These are phyloP conservation scores for Mycosphaerelloides madeirae DNA, from an alignment of 2,329 filamentous ascomycete species.

Conservation along the genomic window DNA sequence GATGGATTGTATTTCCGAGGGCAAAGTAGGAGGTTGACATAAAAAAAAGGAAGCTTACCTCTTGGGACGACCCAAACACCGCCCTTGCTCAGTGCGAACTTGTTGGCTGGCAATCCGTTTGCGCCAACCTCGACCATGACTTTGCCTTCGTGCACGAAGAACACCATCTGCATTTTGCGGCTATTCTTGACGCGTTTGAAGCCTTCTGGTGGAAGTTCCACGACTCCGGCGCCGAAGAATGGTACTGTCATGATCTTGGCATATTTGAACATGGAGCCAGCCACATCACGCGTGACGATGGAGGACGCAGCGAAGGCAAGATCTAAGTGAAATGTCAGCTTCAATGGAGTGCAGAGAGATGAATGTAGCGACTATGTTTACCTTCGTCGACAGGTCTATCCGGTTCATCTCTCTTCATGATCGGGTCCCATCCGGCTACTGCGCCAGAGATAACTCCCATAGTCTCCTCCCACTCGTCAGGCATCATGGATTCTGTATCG, in stretches of 20 bases:
- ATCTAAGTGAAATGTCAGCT: conserved; percentile 39
- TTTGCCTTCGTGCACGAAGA: conserved; percentile 81
- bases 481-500: conserved; percentile 51
- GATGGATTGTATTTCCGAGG: conserved; percentile 8
- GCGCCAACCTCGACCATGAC: conserved; percentile 68
- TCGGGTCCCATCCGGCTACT: conserved; percentile 53
- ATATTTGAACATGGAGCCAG: conserved; percentile 72
- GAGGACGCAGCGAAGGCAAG: conserved; percentile 56
- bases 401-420: conserved; percentile 25
- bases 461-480: conserved; percentile 68
- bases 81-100: conserved; percentile 79
- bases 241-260: conserved; percentile 78
- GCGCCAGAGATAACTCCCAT: conserved; percentile 60
- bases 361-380: conserved; percentile 29
- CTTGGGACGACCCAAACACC: conserved; percentile 92
- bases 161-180: conserved; percentile 93
- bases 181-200: conserved; percentile 89
- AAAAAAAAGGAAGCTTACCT: conserved; percentile 56
- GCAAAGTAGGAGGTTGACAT: conserved; percentile 3
- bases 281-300: conserved; percentile 55
- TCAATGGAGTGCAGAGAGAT: conserved; percentile 3
- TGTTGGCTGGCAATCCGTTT: conserved; percentile 50
- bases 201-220: conserved; percentile 78
- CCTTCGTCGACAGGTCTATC: conserved; percentile 40
- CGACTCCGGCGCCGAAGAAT: conserved; percentile 85